Base-by-base conservation (phyloP, 2,329 filamentous ascomycete species). In the Orbilia blumenaviensis region DNA sequence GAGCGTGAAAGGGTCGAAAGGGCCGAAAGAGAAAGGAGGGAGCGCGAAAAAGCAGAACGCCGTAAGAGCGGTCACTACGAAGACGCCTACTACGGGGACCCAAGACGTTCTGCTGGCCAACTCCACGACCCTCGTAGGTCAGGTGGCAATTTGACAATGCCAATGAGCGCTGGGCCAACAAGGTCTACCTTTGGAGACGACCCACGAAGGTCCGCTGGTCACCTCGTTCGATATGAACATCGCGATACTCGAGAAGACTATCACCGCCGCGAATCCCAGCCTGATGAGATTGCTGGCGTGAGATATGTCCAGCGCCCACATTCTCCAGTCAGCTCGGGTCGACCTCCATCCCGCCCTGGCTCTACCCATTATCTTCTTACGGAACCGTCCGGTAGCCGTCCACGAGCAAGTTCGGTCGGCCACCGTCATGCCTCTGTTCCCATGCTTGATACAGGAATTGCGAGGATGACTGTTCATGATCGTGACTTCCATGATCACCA, bases 291-390 rank as follows among this genome's bases (percentile, higher is more conserved):
- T 14, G 23, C 71, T 5, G 71, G 71, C n/a, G 71, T 75, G 5
- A 61, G 71, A 68, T 75, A 75, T 21, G 71, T 75, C 38, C 71
- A 67, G 63, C 71, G 71, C 18, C 71, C 71, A 2, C 71, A 48
- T 23, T 75, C 71, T 1, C 71, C 71, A 1, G 71, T 44, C n/a
- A 63, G 63, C 23, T 75, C 71, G 10, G 71, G 71, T 23, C 44
- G 56, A 3, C 62, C 71, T 4, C 32, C 63, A 23, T 68, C 63
- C 3, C 62, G 63, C 8, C 62, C 71, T 16, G 7, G 46, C 36
- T 61, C 62, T 3, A 63, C 44, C 29, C 62, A 67, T 6, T 75
- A 75, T 34, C 63, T 75, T 27, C 29, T 63, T n/a, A 68, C 36
- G 3, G 71, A 68, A 27, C 1, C 44, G 34, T 56, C 71, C 10